These are phyloP conservation scores for Phylloporus arenicola DNA, from an alignment of 768 basidiomycete genomes.

Conservation along the genomic window DNA sequence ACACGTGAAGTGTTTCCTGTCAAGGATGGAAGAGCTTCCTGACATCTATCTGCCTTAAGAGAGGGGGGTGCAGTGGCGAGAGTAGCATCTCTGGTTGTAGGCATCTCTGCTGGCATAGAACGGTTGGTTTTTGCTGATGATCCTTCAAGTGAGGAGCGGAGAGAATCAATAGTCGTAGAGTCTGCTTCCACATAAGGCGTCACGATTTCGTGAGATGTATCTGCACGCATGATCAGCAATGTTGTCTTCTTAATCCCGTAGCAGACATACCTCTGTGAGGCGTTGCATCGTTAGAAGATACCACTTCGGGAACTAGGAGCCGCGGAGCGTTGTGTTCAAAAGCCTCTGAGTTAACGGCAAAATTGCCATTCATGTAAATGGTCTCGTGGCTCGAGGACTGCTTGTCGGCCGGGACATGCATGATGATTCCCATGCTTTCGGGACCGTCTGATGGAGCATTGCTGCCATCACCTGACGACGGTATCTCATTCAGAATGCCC, in stretches of 20 bases:
- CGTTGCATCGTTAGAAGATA: constrained; percentile 5
- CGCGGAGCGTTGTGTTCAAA: constrained; percentile 11
- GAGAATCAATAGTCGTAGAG: constrained; percentile 1
- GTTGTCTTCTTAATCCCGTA: not conserved
- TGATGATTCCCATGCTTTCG: constrained; percentile 14
- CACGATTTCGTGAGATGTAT: constrained; percentile 5
- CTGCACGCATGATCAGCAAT: constrained; percentile 15
- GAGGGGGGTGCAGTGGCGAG: constrained; percentile 7
- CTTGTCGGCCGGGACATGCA: constrained; percentile 10
- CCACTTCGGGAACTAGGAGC: constrained; percentile 5
- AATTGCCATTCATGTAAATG: constrained; percentile 17
- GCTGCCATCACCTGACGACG: constrained; percentile 7
- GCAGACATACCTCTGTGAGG: constrained; percentile 14
- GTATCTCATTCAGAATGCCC: constrained; percentile 8
- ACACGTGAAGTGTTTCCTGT: constrained; percentile 10
- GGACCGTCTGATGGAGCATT: constrained; percentile 17
- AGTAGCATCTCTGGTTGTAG: constrained; percentile 7
- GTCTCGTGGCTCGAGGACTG: constrained; percentile 22
- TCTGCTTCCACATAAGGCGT: constrained; percentile 12
- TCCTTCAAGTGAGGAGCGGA: constrained; percentile 5
- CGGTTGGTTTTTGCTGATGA: constrained; percentile 3
- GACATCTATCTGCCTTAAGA: constrained; percentile 4
- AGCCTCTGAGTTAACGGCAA: constrained; percentile 9
- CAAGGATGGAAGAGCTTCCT: constrained; percentile 7
- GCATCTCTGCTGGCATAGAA: constrained; percentile 1